phyloP scores from a whole-genome alignment of 352 stramenopile species.

The Phytophthora citrophthora region DNA sequence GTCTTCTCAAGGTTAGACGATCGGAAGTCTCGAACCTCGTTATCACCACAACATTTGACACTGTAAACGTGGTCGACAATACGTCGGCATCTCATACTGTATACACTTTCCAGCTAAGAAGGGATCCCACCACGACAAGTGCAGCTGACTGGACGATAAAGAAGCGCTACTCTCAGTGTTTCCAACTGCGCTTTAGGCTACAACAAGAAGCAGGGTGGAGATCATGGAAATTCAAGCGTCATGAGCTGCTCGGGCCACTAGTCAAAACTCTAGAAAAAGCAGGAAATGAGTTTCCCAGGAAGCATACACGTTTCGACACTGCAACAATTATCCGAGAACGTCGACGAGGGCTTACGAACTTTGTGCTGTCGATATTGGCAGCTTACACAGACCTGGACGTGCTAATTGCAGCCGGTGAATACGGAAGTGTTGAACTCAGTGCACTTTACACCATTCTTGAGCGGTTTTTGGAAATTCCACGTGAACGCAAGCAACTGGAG shows the following conservation, averaged over 20 bases:
- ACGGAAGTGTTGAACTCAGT: background rate
- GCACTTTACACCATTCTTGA: background rate
- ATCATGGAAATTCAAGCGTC: background rate
- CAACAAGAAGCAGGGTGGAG: background rate
- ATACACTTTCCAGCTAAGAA: constrained; percentile 1
- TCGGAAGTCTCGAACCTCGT: background rate
- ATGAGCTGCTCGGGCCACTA: background rate
- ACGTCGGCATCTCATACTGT: background rate
- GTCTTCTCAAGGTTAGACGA: background rate
- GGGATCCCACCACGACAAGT: background rate
- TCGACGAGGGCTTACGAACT: background rate
- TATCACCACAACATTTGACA: background rate
- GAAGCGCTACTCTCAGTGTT: constrained; percentile 4
- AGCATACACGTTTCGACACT: background rate
- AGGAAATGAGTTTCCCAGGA: background rate
- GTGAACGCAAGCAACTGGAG: constrained; percentile 1
- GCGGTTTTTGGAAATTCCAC: background rate
- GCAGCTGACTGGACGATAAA: background rate
- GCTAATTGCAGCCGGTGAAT: background rate
- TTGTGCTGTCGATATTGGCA: background rate
- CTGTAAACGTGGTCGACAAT: background rate
- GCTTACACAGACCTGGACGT: constrained; percentile 4
- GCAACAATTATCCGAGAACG: background rate
- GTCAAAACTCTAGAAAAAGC: background rate
- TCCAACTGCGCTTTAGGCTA: background rate